Base-by-base conservation (phyloP, 345 rosid species). In the Isatis tinctoria region DNA sequence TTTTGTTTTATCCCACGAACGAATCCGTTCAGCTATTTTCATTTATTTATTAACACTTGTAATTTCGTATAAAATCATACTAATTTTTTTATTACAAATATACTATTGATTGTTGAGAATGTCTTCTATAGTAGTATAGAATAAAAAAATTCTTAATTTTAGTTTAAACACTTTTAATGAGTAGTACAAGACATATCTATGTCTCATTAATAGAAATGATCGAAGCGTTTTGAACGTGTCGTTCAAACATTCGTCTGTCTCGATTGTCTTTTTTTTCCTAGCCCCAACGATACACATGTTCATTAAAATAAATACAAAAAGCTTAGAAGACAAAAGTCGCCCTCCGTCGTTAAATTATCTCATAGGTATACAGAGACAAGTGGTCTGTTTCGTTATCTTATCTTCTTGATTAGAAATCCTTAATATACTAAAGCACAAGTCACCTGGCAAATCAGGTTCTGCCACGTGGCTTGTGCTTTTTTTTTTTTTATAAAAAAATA, bases 351-450 rank as follows among this genome's bases (percentile, higher is more conserved):
- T 60, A 36, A 12, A 11, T 60, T 13, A 60, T 60, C 65, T 36
- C 45, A 37, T 37, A 60, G 65, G 44, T 20, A 36, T 36, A 60
- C 30, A 60, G 73, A 60, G 68, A 74, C 68, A 74, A 60, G 67
- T 74, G 45, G 78, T 75, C 69, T 75, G 35, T 49, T 67, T 75
- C 78, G 45, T 67, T 74, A 74, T 75, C 78, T 60, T 75, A 67
- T 75, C 78, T 28, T 51, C 47, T 48, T 14, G 56, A 75, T 74
- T 60, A 59, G 16, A 74, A 56, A 54, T n/a, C n/a, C n/a, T n/a
- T n/a, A n/a, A n/a, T n/a, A n/a, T n/a, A n/a, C n/a, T n/a, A n/a
- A n/a, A n/a, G n/a, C n/a, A n/a, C n/a, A n/a, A n/a, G n/a, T n/a
- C n/a, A n/a, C n/a, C n/a, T n/a, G n/a, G n/a, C n/a, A n/a, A n/a